phyloP scores from a whole-genome alignment of 2,329 filamentous ascomycete genomes.

The Pseudohalonectria lignicola region DNA sequence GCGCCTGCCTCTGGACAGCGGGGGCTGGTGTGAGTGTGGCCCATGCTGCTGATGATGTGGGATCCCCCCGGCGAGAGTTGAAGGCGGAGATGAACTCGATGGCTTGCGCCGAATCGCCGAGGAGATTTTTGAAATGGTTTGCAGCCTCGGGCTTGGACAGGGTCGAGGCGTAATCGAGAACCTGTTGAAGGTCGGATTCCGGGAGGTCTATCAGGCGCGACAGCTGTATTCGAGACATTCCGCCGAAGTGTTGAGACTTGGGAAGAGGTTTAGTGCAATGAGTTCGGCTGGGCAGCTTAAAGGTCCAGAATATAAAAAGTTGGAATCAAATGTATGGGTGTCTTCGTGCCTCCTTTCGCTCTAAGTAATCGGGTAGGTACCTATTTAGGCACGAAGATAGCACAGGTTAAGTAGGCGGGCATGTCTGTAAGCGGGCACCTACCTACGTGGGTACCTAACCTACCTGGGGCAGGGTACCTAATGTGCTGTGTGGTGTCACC shows the following conservation, averaged over 20 bases:
- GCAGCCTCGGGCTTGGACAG: constrained; percentile 69
- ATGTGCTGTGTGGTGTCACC: no score
- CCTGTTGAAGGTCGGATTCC: constrained; percentile 70
- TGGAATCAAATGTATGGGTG: no score
- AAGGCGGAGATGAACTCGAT: constrained; percentile 73
- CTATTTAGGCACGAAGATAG: no score
- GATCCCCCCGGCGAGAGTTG: constrained; percentile 52
- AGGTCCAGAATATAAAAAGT: no score
- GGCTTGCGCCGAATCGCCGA: constrained; percentile 72
- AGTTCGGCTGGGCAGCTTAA: no score
- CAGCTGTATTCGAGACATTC: constrained; percentile 56
- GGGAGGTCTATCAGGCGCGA: constrained; percentile 74
- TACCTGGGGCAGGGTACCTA: no score
- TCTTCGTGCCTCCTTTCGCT: no score
- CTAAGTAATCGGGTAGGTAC: no score
- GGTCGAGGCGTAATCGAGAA: constrained; percentile 70
- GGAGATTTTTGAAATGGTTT: constrained; percentile 75
- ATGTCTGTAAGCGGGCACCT: no score
- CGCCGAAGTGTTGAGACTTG: neutral
- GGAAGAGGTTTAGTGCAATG: neutral
- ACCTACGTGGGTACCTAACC: no score
- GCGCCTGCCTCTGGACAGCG: constrained; percentile 1
- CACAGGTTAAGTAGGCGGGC: no score
- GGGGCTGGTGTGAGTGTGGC: neutral
- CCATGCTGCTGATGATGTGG: constrained; percentile 10